Evolutionary conservation across 2,329 filamentous ascomycete genomes (phyloP).

Genomic region (Zasmidium angulare): DNA sequence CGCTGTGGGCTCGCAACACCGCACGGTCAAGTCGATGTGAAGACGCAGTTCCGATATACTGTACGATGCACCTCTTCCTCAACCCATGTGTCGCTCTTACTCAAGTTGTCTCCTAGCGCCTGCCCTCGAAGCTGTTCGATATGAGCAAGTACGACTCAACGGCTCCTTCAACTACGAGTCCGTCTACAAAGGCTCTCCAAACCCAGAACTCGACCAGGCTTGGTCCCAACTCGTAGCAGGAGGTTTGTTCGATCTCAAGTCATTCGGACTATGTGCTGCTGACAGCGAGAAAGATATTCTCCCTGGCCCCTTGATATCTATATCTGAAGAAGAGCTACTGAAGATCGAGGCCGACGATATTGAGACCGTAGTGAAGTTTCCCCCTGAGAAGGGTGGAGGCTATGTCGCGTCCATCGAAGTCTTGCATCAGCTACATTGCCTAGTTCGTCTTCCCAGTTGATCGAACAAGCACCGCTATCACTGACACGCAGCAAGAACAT

Average conservation of each 20-base stretch:
- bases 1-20: not conserved
- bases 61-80: not conserved
- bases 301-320: not conserved
- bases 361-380: not conserved
- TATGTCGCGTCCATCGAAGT: not conserved
- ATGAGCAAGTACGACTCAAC: not conserved
- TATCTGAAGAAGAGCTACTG: not conserved
- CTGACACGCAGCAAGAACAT: too few species aligned
- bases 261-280: not conserved
- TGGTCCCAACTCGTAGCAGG: not conserved
- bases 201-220: not conserved
- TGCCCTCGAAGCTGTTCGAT: not conserved
- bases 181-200: not conserved
- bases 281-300: not conserved
- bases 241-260: not conserved
- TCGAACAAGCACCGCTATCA: too few species aligned
- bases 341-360: not conserved
- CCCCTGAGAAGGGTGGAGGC: not conserved
- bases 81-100: not conserved
- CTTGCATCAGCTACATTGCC: not conserved
- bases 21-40: not conserved
- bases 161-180: not conserved
- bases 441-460: too few species aligned
- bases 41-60: not conserved
- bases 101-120: not conserved